A percentile compares a stretch with the other conserved stretches of the same genome.
These are phyloP conservation scores for Cladosporium sp. DNA, from an alignment of 2,329 filamentous ascomycete species.

Conservation along the genomic window DNA sequence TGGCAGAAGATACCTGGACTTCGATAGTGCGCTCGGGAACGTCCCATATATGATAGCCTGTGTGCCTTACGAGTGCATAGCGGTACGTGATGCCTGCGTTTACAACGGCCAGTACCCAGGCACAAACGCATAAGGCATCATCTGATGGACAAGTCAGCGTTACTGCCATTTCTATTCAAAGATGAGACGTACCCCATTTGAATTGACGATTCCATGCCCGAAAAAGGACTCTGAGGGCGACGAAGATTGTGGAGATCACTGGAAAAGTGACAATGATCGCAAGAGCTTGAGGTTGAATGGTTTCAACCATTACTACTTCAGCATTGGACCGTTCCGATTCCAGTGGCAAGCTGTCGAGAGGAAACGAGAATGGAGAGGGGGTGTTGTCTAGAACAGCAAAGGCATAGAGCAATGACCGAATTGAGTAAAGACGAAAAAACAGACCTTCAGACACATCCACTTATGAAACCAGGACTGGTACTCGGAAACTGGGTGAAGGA, in stretches of 20 bases:
- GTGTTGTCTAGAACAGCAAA: neutral
- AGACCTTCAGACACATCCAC: neutral
- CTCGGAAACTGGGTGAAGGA: neutral
- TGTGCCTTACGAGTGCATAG: neutral
- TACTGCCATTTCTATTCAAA: neutral
- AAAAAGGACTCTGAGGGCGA: neutral
- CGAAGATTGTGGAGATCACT: conserved; percentile 12
- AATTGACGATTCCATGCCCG: conserved; percentile 7
- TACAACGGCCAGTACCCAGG: conserved; percentile 4
- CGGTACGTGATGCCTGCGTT: conserved; percentile 9
- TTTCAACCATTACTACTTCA: conserved; percentile 2
- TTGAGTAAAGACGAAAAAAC: neutral
- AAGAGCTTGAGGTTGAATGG: conserved; percentile 8
- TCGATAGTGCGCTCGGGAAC: conserved; percentile 8
- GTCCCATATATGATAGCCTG: conserved; percentile 19
- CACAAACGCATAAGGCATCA: conserved; percentile 11
- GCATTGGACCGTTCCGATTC: neutral
- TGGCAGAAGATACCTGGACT: neutral
- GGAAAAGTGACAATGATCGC: conserved; percentile 15
- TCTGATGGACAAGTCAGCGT: conserved; percentile 2
- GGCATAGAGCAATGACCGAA: neutral
- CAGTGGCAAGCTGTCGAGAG: neutral
- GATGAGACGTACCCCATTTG: neutral
- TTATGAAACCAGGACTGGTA: neutral
- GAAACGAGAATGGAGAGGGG: neutral